A percentile compares a stretch with the other conserved stretches of the same genome.
Evolutionary conservation across 345 rosid genomes (phyloP).

Genomic region (Lepidium sativum): DNA sequence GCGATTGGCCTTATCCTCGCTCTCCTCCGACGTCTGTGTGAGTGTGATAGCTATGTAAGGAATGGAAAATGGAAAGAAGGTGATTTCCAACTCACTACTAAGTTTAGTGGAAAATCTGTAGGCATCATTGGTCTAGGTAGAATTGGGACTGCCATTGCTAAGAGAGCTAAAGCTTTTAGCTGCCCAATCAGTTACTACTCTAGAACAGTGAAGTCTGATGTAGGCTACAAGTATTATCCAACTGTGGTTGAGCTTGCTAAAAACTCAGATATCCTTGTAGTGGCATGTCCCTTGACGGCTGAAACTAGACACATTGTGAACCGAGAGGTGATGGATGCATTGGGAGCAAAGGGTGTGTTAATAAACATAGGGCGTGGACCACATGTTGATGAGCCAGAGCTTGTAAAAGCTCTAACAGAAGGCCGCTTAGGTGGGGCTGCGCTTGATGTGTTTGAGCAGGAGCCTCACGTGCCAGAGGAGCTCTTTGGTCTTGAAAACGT

Average conservation of each 20-base stretch:
- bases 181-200: slow-evolving; percentile 61
- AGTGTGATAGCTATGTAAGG: slow-evolving; percentile 55
- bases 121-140: slow-evolving; percentile 72
- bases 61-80: slow-evolving; percentile 67
- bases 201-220: slow-evolving; percentile 39
- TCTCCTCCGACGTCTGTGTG: slow-evolving; percentile 61
- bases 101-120: slow-evolving; percentile 62
- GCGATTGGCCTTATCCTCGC: slow-evolving; percentile 67
- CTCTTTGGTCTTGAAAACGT: slow-evolving; percentile 55
- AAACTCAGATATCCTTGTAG: slow-evolving; percentile 50
- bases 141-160: slow-evolving; percentile 61
- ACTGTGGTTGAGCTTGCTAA: slow-evolving; percentile 48
- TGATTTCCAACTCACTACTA: slow-evolving; percentile 50
- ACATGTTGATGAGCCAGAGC: slow-evolving; percentile 55
- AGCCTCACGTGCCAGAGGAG: slow-evolving; percentile 52
- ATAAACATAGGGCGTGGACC: slow-evolving; percentile 59
- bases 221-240: slow-evolving; percentile 45
- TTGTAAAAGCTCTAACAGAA: slow-evolving; percentile 51
- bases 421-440: slow-evolving; percentile 64
- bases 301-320: slow-evolving; percentile 50
- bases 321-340: slow-evolving; percentile 50
- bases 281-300: slow-evolving; percentile 50
- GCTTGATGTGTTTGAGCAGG: slow-evolving; percentile 51
- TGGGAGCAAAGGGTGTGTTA: slow-evolving; percentile 62
- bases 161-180: slow-evolving; percentile 67